These are phyloP conservation scores for Verticillium dahliae DNA, from an alignment of 2,329 filamentous ascomycete genomes.

Conservation along the genomic window DNA sequence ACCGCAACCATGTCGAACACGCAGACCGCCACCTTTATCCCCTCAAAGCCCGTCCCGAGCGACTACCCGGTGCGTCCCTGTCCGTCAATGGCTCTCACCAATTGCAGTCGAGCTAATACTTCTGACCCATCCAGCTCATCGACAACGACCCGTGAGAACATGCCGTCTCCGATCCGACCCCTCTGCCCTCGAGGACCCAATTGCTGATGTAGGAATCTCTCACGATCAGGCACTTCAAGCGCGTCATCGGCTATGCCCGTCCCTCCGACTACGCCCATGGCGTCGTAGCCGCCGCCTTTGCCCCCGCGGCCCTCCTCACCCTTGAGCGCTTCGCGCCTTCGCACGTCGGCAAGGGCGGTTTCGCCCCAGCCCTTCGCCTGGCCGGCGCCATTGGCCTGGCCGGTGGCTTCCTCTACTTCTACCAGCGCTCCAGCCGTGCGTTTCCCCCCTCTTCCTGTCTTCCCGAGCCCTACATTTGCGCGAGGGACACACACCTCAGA, in stretches of 20 bases:
- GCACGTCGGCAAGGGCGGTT: slow-evolving; percentile 74
- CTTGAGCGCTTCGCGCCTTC: slow-evolving; percentile 85
- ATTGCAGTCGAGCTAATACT: slow-evolving; percentile 13
- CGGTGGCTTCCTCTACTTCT: slow-evolving; percentile 80
- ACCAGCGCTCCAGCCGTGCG: slow-evolving; percentile 78
- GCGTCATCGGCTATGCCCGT: slow-evolving; percentile 83
- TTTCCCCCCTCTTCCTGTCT: not conserved
- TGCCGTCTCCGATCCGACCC: not conserved
- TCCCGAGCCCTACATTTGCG: not conserved
- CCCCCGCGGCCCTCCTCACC: slow-evolving; percentile 65
- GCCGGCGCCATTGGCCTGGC: slow-evolving; percentile 64
- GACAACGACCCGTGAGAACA: slow-evolving; percentile 90
- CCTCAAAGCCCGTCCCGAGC: slow-evolving; percentile 67
- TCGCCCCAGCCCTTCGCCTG: slow-evolving; percentile 76
- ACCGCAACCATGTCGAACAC: slow-evolving; percentile 12
- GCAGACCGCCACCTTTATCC: slow-evolving; percentile 46
- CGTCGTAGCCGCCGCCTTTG: slow-evolving; percentile 59
- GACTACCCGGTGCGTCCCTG: slow-evolving; percentile 72
- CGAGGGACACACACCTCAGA: not conserved
- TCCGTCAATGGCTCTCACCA: slow-evolving; percentile 14
- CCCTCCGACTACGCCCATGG: slow-evolving; percentile 75
- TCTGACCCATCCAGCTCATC: slow-evolving; percentile 66
- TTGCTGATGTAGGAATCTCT: slow-evolving; percentile 7
- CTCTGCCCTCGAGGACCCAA: not conserved
- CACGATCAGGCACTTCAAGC: slow-evolving; percentile 70